Evolutionary conservation across 345 rosid species (phyloP), one percentile per base, ranked within the genome.

Genomic region (Punica granatum): DNA sequence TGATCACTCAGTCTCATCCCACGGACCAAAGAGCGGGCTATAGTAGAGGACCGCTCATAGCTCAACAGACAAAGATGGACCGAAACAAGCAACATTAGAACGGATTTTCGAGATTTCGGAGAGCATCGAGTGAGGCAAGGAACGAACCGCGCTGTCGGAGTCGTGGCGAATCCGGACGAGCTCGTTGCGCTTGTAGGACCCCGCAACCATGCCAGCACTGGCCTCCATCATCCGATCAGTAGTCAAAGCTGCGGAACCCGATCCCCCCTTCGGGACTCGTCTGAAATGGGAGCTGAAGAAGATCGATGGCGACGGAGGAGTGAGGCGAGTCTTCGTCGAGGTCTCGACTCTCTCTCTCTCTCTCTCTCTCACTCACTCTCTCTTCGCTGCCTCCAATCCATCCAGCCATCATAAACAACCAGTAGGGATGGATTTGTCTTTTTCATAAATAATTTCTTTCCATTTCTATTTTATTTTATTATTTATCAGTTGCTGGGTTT

Each of bases 141-240:
- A 19, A 51, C 49, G 34, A 37, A 35, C 70, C 60, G 60, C 23
- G 8, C 33, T 56, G n/a, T 67, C 97, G 76, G 90, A 97, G 60
- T 93, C 92, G 79, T 85, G 83, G 36, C 86, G 97, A 72, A 90
- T 93, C 75, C 86, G 88, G n/a, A 93, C 93, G 34, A 93, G 96
- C 78, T 93, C 98, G 34, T 93, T 88, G 71, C 96, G 90, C 77
- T 90, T 88, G 86, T 93, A 97, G 15, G 97, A 93, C 37, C 98
- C 98, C 14, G 97, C 98, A 14, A 93, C 96, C 25, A 93, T 92
- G 58, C 98, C 98, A 41, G 96, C 96, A 39, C 89, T 88, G 42
- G 98, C 97, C 83, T 93, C 98, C 98, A 93, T 90, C 28, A n/a
- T 62, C 25, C 43, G 30, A 43, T 35, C 44, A 35, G 46, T 35